Percentiles rank a stretch among this genome's conserved stretches.
Evolutionary conservation across 2,329 filamentous ascomycete genomes (phyloP).

Genomic region (Colletotrichum sp.): DNA sequence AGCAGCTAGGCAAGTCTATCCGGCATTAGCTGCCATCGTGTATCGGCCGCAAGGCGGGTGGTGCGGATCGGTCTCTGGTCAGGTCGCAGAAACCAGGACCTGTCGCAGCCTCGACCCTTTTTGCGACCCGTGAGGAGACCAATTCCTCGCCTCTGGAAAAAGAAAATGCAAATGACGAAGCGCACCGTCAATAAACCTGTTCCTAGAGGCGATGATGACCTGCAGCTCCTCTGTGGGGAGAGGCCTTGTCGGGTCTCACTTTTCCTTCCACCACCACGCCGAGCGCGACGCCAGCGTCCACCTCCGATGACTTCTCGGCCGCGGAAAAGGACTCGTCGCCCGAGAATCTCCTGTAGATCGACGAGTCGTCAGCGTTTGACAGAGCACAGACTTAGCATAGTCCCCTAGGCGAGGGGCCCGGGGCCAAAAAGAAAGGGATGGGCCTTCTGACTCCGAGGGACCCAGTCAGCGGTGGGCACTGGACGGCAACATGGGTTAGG

Average conservation of each 20-base stretch:
- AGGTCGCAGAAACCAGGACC: slow-evolving; percentile 7
- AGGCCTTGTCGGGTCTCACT: slow-evolving; percentile 1
- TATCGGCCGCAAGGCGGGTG: slow-evolving; percentile 20
- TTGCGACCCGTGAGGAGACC: neutral
- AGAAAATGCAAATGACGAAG: slow-evolving; percentile 19
- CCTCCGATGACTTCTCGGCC: slow-evolving; percentile 12
- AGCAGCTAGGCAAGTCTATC: slow-evolving; percentile 22
- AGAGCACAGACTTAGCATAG: neutral
- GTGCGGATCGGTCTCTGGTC: slow-evolving; percentile 19
- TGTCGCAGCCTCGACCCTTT: slow-evolving; percentile 16
- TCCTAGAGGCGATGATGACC: slow-evolving; percentile 21
- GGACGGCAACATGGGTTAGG: neutral
- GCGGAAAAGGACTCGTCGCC: slow-evolving; percentile 22
- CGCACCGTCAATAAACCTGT: slow-evolving; percentile 7
- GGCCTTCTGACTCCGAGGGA: neutral
- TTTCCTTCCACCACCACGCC: slow-evolving; percentile 24
- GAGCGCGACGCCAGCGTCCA: slow-evolving; percentile 21
- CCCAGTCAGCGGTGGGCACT: neutral
- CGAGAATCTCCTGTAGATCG: slow-evolving; percentile 20
- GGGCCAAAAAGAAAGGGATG: neutral
- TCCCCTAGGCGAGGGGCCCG: neutral
- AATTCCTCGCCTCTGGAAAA: neutral
- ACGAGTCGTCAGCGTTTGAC: slow-evolving; percentile 7
- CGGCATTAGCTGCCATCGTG: slow-evolving; percentile 21
- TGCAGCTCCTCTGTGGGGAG: slow-evolving; percentile 15